These are phyloP conservation scores for Thraustochytrium sp. DNA, from an alignment of 352 stramenopile species.

Conservation along the genomic window DNA sequence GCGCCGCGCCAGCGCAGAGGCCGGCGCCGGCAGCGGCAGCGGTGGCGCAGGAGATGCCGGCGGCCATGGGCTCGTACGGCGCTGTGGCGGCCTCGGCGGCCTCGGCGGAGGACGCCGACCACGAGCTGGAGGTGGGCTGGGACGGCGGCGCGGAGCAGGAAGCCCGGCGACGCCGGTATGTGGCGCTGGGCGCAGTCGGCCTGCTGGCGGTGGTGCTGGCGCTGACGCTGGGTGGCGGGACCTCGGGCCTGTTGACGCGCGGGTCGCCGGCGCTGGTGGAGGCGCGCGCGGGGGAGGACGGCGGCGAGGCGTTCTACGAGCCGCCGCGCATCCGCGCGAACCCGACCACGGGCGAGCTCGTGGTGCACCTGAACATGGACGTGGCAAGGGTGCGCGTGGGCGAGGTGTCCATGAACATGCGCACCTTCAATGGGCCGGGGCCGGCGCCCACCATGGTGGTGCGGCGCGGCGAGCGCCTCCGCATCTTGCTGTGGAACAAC, in stretches of 20 bases:
- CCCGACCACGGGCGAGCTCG: neutral
- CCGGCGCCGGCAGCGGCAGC: too few species aligned
- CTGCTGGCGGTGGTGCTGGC: neutral
- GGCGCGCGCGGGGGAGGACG: neutral
- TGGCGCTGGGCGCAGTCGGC: neutral
- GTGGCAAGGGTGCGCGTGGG: neutral
- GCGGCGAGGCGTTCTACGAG: neutral
- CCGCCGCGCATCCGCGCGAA: neutral
- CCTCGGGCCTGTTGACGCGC: neutral
- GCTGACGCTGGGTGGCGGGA: neutral
- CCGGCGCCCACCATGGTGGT: slow-evolving; percentile 62
- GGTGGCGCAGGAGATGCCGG: neutral
- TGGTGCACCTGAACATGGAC: neutral
- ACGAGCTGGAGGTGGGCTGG: neutral
- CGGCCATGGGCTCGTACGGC: neutral
- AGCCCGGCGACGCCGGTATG: neutral
- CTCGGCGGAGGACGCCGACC: neutral
- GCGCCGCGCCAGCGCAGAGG: neutral
- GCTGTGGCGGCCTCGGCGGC: neutral
- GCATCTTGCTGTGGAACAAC: slow-evolving; percentile 60
- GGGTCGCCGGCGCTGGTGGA: neutral
- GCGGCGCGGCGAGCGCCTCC: slow-evolving; percentile 61
- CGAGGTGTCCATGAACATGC: slow-evolving; percentile 22
- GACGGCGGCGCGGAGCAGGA: neutral
- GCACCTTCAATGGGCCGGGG: slow-evolving; percentile 60